phyloP scores from a whole-genome alignment of 441 rosid genomes.

The Dalechampia spathulata region DNA sequence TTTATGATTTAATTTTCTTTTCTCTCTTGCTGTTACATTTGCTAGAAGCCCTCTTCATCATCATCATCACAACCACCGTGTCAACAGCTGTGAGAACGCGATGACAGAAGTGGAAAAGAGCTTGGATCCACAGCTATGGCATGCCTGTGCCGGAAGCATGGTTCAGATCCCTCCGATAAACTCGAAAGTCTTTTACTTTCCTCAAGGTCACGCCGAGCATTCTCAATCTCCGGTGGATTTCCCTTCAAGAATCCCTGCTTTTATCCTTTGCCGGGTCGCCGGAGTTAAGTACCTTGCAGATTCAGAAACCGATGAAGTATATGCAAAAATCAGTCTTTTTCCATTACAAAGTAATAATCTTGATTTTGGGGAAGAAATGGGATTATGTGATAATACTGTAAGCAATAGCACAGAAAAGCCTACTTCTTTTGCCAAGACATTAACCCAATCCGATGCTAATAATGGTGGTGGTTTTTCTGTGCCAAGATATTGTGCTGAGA shows the following conservation, averaged over 20 bases:
- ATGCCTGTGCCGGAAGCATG: constrained; percentile 96
- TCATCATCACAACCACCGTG: neutral
- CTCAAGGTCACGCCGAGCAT: constrained; percentile 98
- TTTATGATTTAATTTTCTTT: neutral
- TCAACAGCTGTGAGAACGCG: neutral
- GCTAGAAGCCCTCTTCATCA: neutral
- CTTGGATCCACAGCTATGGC: constrained; percentile 95
- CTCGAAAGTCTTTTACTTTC: constrained; percentile 71
- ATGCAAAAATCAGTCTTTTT: constrained; percentile 50
- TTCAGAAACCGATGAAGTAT: constrained; percentile 80
- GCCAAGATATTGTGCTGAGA: constrained; percentile 94
- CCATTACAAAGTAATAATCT: constrained; percentile 26
- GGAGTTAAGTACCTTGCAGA: constrained; percentile 73
- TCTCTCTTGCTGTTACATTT: neutral
- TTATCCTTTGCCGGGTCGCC: constrained; percentile 57
- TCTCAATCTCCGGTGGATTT: constrained; percentile 53
- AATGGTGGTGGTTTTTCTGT: constrained; percentile 99
- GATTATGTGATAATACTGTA: constrained; percentile 21
- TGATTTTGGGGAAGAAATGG: constrained; percentile 25
- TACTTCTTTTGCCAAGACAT: constrained; percentile 82
- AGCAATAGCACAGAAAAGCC: constrained; percentile 42
- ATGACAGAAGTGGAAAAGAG: constrained; percentile 38
- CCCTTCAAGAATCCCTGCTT: constrained; percentile 39
- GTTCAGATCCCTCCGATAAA: constrained; percentile 80
- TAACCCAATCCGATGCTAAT: constrained; percentile 96